Conservation (phyloP, 2,329 filamentous ascomycete genomes). For the Alternaria angustiovoidea region DNA sequence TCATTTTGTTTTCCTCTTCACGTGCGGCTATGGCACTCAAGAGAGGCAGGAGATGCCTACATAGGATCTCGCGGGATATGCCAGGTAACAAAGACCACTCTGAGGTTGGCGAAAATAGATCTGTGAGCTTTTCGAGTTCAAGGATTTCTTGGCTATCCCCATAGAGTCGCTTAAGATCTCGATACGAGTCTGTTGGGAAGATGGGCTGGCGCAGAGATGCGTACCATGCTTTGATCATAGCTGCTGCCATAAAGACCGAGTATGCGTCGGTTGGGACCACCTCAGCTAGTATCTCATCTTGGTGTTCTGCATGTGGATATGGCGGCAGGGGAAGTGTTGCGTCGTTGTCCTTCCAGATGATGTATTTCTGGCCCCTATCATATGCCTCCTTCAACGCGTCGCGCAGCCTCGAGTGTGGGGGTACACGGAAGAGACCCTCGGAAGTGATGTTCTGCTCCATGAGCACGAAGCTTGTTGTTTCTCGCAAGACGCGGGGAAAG, state of each 20-base stretch:
- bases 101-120: constrained; percentile 57
- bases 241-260: constrained; percentile 62
- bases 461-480: constrained; percentile 62
- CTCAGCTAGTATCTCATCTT: constrained; percentile 56
- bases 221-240: constrained; percentile 65
- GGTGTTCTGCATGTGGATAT: constrained; percentile 44
- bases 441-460: constrained; percentile 57
- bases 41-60: constrained; percentile 62
- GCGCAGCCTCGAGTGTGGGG: constrained; percentile 59
- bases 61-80: constrained; percentile 58
- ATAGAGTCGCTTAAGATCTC: constrained; percentile 55
- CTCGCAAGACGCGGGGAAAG: constrained; percentile 61
- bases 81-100: constrained; percentile 57
- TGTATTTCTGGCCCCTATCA: constrained; percentile 63
- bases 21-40: constrained; percentile 57
- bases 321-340: constrained; percentile 43
- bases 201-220: constrained; percentile 61
- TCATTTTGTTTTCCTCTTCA: constrained; percentile 64
- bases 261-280: constrained; percentile 61
- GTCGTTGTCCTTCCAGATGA: constrained; percentile 60
- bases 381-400: constrained; percentile 64
- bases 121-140: constrained; percentile 54
- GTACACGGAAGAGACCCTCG: constrained; percentile 64
- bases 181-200: constrained; percentile 59
- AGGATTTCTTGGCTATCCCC: constrained; percentile 50